phyloP scores from a whole-genome alignment of 495 filamentous ascomycete genomes.

The Hypoxylon trugodes region DNA sequence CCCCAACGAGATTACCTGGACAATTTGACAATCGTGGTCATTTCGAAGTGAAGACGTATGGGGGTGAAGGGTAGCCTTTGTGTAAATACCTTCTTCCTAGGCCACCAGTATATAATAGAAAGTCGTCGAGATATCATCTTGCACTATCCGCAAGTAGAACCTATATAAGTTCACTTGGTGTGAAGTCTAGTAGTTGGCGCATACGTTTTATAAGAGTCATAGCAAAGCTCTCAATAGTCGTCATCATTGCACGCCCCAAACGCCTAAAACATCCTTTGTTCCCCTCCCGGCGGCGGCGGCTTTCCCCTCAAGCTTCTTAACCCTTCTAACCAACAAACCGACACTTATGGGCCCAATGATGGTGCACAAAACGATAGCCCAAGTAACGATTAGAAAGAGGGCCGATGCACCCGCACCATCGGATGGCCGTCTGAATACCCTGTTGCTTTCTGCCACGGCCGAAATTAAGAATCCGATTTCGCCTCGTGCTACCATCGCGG shows the following conservation, averaged over 20 bases:
- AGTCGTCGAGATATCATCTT: too few species aligned
- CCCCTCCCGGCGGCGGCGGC: constrained; percentile 8
- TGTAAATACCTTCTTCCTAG: background rate
- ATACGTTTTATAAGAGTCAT: too few species aligned
- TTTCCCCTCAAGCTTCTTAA: constrained; percentile 40
- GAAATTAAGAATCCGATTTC: constrained; percentile 85
- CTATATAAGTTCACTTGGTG: constrained; percentile 1
- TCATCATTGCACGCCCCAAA: constrained; percentile 35
- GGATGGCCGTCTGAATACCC: constrained; percentile 56
- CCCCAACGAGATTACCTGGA: too few species aligned
- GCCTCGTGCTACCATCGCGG: constrained; percentile 77
- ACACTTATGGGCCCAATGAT: constrained; percentile 75
- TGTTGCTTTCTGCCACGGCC: constrained; percentile 67
- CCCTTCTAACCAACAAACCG: constrained; percentile 63
- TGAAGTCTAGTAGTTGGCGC: too few species aligned
- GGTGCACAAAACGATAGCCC: constrained; percentile 81
- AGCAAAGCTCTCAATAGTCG: too few species aligned
- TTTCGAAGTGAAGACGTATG: too few species aligned
- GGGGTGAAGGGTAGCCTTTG: background rate
- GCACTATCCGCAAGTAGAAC: background rate
- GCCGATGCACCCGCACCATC: constrained; percentile 50
- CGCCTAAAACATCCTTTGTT: constrained; percentile 35
- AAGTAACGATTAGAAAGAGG: constrained; percentile 71
- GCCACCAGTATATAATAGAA: background rate
- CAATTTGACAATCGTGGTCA: too few species aligned